Conservation (phyloP, 148 eudicot genomes). For the Beta vulgaris region DNA sequence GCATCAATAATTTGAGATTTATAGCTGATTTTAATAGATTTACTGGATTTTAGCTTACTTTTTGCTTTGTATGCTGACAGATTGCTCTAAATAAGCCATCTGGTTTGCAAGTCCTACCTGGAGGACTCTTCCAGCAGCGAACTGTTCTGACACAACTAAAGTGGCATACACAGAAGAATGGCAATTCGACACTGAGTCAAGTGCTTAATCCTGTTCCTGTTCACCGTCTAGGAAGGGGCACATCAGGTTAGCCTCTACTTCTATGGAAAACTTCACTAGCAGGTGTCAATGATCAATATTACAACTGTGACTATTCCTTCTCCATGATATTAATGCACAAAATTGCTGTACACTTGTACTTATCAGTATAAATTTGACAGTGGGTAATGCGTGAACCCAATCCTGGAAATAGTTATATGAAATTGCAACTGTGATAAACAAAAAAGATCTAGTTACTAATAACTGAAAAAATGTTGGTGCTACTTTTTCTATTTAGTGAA, state of each 20-base stretch:
- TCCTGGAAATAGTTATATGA: too few species aligned
- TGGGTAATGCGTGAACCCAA: too few species aligned
- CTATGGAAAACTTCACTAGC: not conserved
- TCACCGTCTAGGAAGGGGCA: constrained; percentile 96
- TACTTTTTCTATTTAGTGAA: too few species aligned
- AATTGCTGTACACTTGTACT: not conserved
- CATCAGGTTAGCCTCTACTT: constrained; percentile 62
- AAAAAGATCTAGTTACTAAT: too few species aligned
- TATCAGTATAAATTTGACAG: too few species aligned
- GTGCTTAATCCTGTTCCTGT: constrained; percentile 74
- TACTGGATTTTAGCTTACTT: not conserved
- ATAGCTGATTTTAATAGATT: constrained; percentile 9
- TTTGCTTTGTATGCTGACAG: constrained; percentile 32
- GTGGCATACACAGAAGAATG: constrained; percentile 43
- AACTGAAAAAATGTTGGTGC: too few species aligned
- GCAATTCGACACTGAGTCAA: constrained; percentile 34
- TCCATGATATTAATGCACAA: not conserved
- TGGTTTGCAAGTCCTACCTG: constrained; percentile 88
- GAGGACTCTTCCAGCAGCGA: constrained; percentile 95
- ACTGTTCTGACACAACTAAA: constrained; percentile 88
- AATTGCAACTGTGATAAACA: too few species aligned
- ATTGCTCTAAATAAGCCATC: constrained; percentile 83
- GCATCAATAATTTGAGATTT: not conserved
- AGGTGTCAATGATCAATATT: too few species aligned
- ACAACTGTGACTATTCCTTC: too few species aligned